Percentiles rank a stretch among this genome's conserved stretches.
Conservation (phyloP, 192 early-diverging fungal species). For the Umbelopsis isabellina region DNA sequence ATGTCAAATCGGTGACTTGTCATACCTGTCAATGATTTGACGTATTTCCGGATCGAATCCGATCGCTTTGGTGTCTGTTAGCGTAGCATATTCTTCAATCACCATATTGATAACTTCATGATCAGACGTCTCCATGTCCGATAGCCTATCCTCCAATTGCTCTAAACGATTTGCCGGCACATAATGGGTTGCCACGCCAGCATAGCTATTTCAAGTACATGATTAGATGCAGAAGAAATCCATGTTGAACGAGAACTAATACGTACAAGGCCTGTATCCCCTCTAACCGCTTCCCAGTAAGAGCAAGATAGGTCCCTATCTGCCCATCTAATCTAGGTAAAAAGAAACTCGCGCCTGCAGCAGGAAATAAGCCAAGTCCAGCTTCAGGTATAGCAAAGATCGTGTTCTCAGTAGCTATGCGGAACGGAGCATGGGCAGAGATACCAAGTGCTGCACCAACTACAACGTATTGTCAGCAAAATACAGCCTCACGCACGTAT, state of each 20-base stretch:
- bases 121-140: slow-evolving; percentile 81
- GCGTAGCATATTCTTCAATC: slow-evolving; percentile 89
- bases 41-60: slow-evolving; percentile 48
- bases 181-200: slow-evolving; percentile 96
- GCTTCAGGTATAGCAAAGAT: slow-evolving; percentile 95
- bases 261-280: slow-evolving; percentile 85
- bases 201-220: slow-evolving; percentile 49
- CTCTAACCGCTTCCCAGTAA: slow-evolving; percentile 79
- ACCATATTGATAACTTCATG: slow-evolving; percentile 83
- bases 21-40: slow-evolving; percentile 71
- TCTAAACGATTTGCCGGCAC: slow-evolving; percentile 84
- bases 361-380: slow-evolving; percentile 91
- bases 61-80: slow-evolving; percentile 44
- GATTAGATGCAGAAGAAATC: neutral
- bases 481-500: too few species aligned
- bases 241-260: neutral
- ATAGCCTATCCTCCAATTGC: slow-evolving; percentile 78
- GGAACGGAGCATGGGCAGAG: slow-evolving; percentile 91
- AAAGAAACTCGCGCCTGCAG: slow-evolving; percentile 94
- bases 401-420: slow-evolving; percentile 94
- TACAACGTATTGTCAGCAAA: slow-evolving; percentile 31
- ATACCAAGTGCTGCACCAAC: slow-evolving; percentile 97
- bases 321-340: slow-evolving; percentile 93
- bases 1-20: neutral
- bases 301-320: slow-evolving; percentile 87